These are phyloP conservation scores for Colletotrichum liriopes DNA, from an alignment of 2,329 filamentous ascomycete genomes.

Conservation along the genomic window DNA sequence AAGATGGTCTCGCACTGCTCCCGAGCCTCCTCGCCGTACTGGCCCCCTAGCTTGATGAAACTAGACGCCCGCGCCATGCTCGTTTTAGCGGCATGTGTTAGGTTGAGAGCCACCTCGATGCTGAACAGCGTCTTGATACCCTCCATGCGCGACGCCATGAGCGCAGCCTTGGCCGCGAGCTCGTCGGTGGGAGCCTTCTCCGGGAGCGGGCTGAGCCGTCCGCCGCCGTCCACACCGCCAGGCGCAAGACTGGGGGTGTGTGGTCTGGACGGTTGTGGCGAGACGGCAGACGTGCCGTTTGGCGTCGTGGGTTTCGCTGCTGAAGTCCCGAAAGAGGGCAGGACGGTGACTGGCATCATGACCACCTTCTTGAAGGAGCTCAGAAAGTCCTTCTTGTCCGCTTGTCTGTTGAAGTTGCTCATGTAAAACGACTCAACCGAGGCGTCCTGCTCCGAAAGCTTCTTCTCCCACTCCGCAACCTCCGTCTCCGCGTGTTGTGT, in stretches of 20 bases:
- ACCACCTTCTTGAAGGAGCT: slow-evolving; percentile 98
- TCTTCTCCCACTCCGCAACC: slow-evolving; percentile 91
- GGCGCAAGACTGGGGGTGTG: slow-evolving; percentile 63
- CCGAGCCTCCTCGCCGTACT: slow-evolving; percentile 85
- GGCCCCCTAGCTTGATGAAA: slow-evolving; percentile 85
- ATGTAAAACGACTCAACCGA: slow-evolving; percentile 95
- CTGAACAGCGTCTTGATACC: slow-evolving; percentile 96
- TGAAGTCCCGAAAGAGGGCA: slow-evolving; percentile 73
- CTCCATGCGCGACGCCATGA: slow-evolving; percentile 95
- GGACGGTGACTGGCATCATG: slow-evolving; percentile 97
- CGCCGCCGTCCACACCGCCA: slow-evolving; percentile 55
- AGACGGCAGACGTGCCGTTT: slow-evolving; percentile 51
- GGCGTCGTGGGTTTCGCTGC: slow-evolving; percentile 45
- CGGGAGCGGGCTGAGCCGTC: slow-evolving; percentile 61
- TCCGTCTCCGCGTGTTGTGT: slow-evolving; percentile 81
- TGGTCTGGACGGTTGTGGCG: slow-evolving; percentile 62
- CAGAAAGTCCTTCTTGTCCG: slow-evolving; percentile 96
- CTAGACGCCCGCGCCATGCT: slow-evolving; percentile 88
- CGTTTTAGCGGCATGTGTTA: slow-evolving; percentile 91
- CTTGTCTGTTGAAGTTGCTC: slow-evolving; percentile 94
- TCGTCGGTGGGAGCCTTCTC: slow-evolving; percentile 88
- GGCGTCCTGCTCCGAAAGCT: slow-evolving; percentile 91
- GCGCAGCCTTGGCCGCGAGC: slow-evolving; percentile 94
- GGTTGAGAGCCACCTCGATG: slow-evolving; percentile 91
- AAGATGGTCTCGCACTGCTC: slow-evolving; percentile 95